Base-by-base conservation (phyloP, 495 filamentous ascomycete genomes). In the Parachaetomium inaequale region DNA sequence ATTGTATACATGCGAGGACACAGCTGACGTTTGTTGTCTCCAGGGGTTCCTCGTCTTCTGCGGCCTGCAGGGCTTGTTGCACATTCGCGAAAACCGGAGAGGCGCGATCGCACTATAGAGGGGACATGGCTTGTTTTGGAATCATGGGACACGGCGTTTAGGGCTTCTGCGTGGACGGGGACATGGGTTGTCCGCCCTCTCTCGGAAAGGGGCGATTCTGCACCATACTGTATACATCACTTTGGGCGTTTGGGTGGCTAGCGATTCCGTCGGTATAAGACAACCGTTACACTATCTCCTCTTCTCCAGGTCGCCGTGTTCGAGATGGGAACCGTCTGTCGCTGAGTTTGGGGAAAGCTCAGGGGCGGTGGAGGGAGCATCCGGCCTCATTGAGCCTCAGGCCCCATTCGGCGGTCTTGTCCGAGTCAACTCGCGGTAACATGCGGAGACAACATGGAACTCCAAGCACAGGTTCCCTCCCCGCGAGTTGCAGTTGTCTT, bases 1-100 rank as follows among this genome's bases (percentile, higher is more conserved):
- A 15, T 29, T 21, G 4, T 10, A 3, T 43, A 23, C 40, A 14
- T 26, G 21, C 31, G 11, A 25, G 42, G 2, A 38, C n/a, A 28
- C 63, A 26, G 32, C 68, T 70, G 38, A 69, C 59, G 3, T 3
- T 43, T 12, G 21, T 14, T 58, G 6, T 15, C 56, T 8, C 54
- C 55, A 96, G 92, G 85, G 82, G 0, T 96, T 96, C 79, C 84
- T 96, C 59, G 83, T 94, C 52, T 96, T 95, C 78, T 96, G 92
- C 78, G 88, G 85, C 29, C 83, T 89, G 69, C 92, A 96, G 71
- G 92, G 91, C 52, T 82, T 86, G 63, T 80, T 96, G 47, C 90
- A 96, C 68, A 70, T 87, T 58, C 84, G 90, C 73, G 84, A 88
- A 70, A 89, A 84, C 74, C 82, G 89, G 75, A 81, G 87, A 66